phyloP scores from a whole-genome alignment of 306 rosid genomes.

The Corylus americana region DNA sequence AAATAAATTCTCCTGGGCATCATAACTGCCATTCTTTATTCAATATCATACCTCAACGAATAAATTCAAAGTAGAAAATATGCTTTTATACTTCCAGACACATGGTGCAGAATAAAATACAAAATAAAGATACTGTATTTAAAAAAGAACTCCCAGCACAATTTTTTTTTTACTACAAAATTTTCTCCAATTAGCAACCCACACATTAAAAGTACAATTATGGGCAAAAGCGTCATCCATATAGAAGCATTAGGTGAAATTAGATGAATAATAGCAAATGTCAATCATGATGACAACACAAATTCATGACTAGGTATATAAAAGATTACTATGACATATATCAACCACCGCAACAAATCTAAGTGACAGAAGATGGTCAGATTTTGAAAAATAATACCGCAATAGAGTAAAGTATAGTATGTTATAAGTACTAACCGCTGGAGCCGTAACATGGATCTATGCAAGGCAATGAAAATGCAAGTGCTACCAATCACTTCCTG shows the following conservation, averaged over 20 bases:
- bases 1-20: not conserved
- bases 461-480: conserved; percentile 75
- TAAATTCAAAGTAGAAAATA: not conserved
- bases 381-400: conserved; percentile 12
- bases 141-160: not conserved
- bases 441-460: conserved; percentile 78
- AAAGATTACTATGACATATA: not conserved
- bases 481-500: conserved; percentile 81
- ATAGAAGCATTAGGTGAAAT: not conserved
- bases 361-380: not conserved
- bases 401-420: not conserved
- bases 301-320: not conserved
- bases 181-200: not conserved
- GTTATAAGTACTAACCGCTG: conserved; percentile 58
- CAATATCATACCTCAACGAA: not conserved
- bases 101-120: not conserved
- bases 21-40: not conserved
- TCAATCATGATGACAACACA: not conserved
- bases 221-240: not conserved
- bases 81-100: not conserved
- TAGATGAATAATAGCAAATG: not conserved
- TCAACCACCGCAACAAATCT: not conserved
- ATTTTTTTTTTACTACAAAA: not conserved
- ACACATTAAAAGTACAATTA: not conserved
- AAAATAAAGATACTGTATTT: not conserved